phyloP scores from a whole-genome alignment of 352 stramenopile genomes.

The Phytophthora podocarpi region DNA sequence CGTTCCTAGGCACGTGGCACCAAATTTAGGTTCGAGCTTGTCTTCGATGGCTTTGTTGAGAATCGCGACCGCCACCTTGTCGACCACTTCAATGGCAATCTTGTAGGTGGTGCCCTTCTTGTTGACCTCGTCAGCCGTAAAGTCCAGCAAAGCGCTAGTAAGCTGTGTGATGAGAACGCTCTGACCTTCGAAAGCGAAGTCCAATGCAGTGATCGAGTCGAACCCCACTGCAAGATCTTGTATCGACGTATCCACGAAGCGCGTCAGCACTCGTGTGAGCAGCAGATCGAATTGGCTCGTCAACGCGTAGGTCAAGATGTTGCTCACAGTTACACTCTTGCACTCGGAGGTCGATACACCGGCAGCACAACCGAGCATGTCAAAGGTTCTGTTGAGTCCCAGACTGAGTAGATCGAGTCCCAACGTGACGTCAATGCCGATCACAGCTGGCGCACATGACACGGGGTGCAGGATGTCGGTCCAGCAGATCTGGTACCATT shows the following conservation, averaged over 20 bases:
- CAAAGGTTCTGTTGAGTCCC: conserved; percentile 28
- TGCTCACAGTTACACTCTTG: conserved; percentile 40
- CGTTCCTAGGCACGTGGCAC: conserved; percentile 42
- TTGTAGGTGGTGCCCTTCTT: conserved; percentile 64
- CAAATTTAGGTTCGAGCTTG: conserved; percentile 46
- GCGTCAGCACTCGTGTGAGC: conserved; percentile 35
- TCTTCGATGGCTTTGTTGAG: conserved; percentile 50
- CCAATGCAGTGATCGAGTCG: conserved; percentile 39
- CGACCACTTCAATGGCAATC: conserved; percentile 33
- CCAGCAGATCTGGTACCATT: conserved; percentile 54
- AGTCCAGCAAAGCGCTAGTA: conserved; percentile 44
- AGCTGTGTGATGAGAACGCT: conserved; percentile 47
- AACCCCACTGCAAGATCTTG: conserved; percentile 33
- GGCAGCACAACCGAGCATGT: conserved; percentile 29
- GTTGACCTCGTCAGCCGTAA: conserved; percentile 54
- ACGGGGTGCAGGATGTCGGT: conserved; percentile 41
- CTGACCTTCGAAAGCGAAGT: conserved; percentile 46
- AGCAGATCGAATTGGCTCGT: conserved; percentile 25
- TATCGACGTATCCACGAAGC: conserved; percentile 36
- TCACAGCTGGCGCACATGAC: conserved; percentile 31
- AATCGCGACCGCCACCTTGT: conserved; percentile 42
- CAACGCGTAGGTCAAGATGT: conserved; percentile 39
- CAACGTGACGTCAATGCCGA: conserved; percentile 36
- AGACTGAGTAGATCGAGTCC: conserved; percentile 30
- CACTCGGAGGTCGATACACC: conserved; percentile 26